Evolutionary conservation across 2,329 filamentous ascomycete species (phyloP).

Genomic region (Saccharata proteae): DNA sequence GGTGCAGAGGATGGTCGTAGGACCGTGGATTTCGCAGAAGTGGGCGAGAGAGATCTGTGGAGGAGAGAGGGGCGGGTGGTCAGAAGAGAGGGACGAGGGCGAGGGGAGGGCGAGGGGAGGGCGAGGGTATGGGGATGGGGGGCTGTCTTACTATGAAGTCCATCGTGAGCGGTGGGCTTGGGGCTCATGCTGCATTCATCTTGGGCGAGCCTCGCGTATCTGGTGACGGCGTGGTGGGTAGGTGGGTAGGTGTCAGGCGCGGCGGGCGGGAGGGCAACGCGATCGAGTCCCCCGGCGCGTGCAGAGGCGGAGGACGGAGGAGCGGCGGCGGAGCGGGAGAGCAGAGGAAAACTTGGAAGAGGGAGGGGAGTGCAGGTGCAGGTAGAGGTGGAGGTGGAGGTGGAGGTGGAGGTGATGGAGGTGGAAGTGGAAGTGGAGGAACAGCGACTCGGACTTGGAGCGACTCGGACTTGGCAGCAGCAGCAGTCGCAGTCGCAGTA

Average conservation of each 20-base stretch:
- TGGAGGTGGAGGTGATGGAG: constrained; percentile 2
- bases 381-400: not conserved
- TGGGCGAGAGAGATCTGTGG: constrained; percentile 48
- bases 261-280: constrained; percentile 2
- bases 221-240: not conserved
- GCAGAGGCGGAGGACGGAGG: too few species aligned
- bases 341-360: too few species aligned
- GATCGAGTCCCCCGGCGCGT: too few species aligned
- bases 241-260: constrained; percentile 1
- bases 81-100: constrained; percentile 3
- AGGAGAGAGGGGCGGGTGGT: constrained; percentile 13
- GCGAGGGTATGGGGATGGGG: constrained; percentile 11
- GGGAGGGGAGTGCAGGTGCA: too few species aligned
- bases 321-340: too few species aligned
- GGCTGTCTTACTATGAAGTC: constrained; percentile 26
- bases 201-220: constrained; percentile 3
- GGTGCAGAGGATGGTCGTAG: constrained; percentile 49
- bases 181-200: constrained; percentile 7
- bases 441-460: too few species aligned
- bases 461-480: too few species aligned
- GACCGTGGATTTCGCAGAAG: constrained; percentile 51
- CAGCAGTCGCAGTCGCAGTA: too few species aligned
- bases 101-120: constrained; percentile 9
- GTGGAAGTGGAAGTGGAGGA: constrained; percentile 2
- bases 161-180: constrained; percentile 15